Evolutionary conservation across 2,329 filamentous ascomycete species (phyloP).

Genomic region (Fusarium pilosicola): DNA sequence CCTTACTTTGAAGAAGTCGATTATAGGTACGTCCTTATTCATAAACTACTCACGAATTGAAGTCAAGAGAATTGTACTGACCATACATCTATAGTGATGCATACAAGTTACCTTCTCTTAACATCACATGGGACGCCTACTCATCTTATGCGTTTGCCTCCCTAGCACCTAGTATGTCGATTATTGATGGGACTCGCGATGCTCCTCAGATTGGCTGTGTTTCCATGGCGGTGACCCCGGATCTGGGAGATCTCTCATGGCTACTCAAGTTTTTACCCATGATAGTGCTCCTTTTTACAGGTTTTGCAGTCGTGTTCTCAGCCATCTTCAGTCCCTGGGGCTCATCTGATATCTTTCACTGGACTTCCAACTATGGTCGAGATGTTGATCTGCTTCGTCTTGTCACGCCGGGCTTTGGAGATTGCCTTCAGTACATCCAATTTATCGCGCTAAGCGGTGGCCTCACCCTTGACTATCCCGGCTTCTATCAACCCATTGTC

Average conservation of each 20-base stretch:
- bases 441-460: constrained; percentile 90
- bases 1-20: constrained; percentile 70
- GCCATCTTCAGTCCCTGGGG: constrained; percentile 95
- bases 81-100: constrained; percentile 43
- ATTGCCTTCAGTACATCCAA: constrained; percentile 97
- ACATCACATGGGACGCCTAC: constrained; percentile 76
- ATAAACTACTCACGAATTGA: not conserved
- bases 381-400: constrained; percentile 91
- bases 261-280: constrained; percentile 81
- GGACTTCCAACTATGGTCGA: constrained; percentile 97
- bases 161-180: constrained; percentile 75
- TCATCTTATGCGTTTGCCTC: constrained; percentile 90
- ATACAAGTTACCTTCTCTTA: constrained; percentile 74
- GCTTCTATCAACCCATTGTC: constrained; percentile 91
- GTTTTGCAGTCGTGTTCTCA: constrained; percentile 82
- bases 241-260: constrained; percentile 76
- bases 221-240: constrained; percentile 83
- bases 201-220: constrained; percentile 80
- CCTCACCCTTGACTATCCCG: constrained; percentile 87
- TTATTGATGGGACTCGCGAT: constrained; percentile 77
- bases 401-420: constrained; percentile 94
- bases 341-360: constrained; percentile 87
- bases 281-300: constrained; percentile 81
- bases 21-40: constrained; percentile 47
- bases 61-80: constrained; percentile 1